These are phyloP conservation scores for Aspergillus sp. DNA, from an alignment of 2,329 filamentous ascomycete species.

Conservation along the genomic window DNA sequence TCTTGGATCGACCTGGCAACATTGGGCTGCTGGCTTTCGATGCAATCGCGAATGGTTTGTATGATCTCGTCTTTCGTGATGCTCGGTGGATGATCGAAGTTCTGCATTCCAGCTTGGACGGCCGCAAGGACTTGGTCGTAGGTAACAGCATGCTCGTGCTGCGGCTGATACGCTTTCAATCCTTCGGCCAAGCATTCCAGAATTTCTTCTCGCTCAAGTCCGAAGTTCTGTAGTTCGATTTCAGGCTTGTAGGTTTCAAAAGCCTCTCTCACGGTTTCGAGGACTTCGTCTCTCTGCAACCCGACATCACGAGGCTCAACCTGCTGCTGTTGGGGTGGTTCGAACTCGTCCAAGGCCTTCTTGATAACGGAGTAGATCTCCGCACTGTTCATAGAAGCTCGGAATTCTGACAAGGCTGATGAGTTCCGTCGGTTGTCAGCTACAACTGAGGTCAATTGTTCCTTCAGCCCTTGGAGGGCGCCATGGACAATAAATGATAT, in stretches of 20 bases:
- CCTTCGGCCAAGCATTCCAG: slow-evolving; percentile 79
- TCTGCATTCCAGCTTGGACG: slow-evolving; percentile 74
- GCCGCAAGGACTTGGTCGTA: slow-evolving; percentile 78
- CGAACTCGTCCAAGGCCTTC: slow-evolving; percentile 54
- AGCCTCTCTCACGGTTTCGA: slow-evolving; percentile 77
- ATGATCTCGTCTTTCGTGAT: slow-evolving; percentile 77
- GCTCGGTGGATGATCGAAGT: slow-evolving; percentile 62
- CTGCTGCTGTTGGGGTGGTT: slow-evolving; percentile 49
- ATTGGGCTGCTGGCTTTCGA: slow-evolving; percentile 63
- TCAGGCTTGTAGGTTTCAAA: slow-evolving; percentile 94
- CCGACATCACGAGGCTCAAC: slow-evolving; percentile 40
- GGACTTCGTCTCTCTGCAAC: slow-evolving; percentile 71
- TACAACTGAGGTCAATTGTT: slow-evolving; percentile 73
- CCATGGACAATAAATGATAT: slow-evolving; percentile 69
- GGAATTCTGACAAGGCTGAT: slow-evolving; percentile 52
- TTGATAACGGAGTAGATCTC: slow-evolving; percentile 81
- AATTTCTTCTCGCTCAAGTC: slow-evolving; percentile 82
- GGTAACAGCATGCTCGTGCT: slow-evolving; percentile 51
- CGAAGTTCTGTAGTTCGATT: slow-evolving; percentile 81
- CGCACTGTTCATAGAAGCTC: slow-evolving; percentile 62
- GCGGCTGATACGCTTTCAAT: slow-evolving; percentile 59
- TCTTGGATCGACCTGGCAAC: slow-evolving; percentile 12
- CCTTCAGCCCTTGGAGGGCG: slow-evolving; percentile 69
- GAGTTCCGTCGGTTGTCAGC: slow-evolving; percentile 64
- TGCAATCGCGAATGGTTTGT: slow-evolving; percentile 70